Conservation (phyloP, 192 early-diverging fungal genomes). For the Backusella parvicylindrica region DNA sequence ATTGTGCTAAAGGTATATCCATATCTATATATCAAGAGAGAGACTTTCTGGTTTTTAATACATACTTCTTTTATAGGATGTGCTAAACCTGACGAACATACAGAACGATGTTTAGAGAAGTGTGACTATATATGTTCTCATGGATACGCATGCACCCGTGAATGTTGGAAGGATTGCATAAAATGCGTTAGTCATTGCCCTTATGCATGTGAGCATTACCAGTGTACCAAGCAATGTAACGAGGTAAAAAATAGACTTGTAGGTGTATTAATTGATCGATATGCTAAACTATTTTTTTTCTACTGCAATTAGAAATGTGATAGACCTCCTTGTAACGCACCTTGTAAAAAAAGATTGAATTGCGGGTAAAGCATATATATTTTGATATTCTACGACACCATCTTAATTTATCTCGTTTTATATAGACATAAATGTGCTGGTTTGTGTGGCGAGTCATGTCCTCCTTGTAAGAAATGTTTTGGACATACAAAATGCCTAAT, state of each 20-base stretch:
- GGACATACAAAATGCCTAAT: conserved; percentile 13
- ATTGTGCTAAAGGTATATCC: conserved; percentile 27
- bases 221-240: conserved; percentile 24
- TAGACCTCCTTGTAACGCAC: conserved; percentile 30
- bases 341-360: conserved; percentile 12
- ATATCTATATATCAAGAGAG: no score
- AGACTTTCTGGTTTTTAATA: background rate
- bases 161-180: conserved; percentile 30
- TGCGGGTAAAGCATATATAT: conserved; percentile 21
- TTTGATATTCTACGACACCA: background rate
- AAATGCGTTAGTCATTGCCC: conserved; percentile 20
- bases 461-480: conserved; percentile 15
- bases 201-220: conserved; percentile 20
- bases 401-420: background rate
- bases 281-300: background rate
- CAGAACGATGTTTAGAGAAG: conserved; percentile 18
- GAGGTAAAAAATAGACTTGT: background rate
- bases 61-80: conserved; percentile 17
- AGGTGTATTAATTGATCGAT: background rate
- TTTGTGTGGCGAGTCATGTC: conserved; percentile 27
- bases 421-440: conserved; percentile 27
- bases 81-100: conserved; percentile 28
- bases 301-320: conserved; percentile 22
- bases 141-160: conserved; percentile 21
- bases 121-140: conserved; percentile 27